phyloP scores from a whole-genome alignment of 352 stramenopile species.

The Phytophthora kernoviae region DNA sequence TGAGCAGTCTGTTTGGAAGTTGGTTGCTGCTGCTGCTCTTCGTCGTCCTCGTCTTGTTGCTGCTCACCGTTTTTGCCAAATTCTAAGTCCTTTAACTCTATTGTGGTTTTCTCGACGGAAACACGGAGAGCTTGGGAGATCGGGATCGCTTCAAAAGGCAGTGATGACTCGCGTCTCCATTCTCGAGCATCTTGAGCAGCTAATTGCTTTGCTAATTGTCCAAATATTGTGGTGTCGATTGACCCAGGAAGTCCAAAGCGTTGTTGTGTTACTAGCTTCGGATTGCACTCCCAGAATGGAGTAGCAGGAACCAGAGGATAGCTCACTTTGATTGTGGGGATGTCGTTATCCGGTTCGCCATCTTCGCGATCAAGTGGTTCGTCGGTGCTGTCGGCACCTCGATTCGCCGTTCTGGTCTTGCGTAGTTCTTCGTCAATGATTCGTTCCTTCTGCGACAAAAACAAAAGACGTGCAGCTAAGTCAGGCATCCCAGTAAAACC shows the following conservation, averaged over 20 bases:
- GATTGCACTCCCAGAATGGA: conserved; percentile 32
- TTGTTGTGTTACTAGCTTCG: background rate
- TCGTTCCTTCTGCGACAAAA: conserved; percentile 46
- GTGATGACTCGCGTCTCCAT: conserved; percentile 33
- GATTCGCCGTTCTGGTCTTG: conserved; percentile 25
- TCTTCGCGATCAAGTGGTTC: conserved; percentile 19
- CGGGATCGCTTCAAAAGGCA: conserved; percentile 43
- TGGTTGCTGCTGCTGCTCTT: conserved; percentile 15
- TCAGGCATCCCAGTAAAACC: conserved; percentile 14
- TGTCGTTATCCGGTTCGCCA: conserved; percentile 5
- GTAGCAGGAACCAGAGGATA: conserved; percentile 4
- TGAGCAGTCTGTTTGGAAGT: conserved; percentile 36
- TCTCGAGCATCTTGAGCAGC: conserved; percentile 27
- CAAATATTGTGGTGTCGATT: conserved; percentile 22
- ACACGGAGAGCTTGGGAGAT: conserved; percentile 47
- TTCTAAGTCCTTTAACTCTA: background rate
- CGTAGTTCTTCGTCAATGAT: conserved; percentile 37
- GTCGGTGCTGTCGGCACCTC: conserved; percentile 5
- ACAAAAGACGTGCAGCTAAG: conserved; percentile 30
- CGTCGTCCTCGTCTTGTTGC: conserved; percentile 24
- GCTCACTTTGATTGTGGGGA: conserved; percentile 21
- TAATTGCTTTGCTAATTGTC: conserved; percentile 34
- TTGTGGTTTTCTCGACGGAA: conserved; percentile 13
- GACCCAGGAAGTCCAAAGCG: conserved; percentile 3
- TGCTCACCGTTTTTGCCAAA: conserved; percentile 5